A percentile compares a stretch with the other conserved stretches of the same genome.
These are phyloP conservation scores for Penicillium turbatum DNA, from an alignment of 495 filamentous ascomycete species.

Conservation along the genomic window DNA sequence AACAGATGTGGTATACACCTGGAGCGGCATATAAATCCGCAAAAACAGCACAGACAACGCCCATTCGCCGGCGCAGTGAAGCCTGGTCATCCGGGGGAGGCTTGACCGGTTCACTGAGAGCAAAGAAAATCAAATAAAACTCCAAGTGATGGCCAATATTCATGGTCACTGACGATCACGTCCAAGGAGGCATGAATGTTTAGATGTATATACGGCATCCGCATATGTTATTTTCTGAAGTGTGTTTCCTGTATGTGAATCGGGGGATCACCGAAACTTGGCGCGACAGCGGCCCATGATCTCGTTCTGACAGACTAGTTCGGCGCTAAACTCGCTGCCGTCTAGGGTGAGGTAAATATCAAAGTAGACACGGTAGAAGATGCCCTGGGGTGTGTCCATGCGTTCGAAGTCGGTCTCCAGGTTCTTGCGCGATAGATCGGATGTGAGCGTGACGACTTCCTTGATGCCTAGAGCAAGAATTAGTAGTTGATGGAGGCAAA, in stretches of 20 bases:
- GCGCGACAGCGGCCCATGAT: constrained; percentile 96
- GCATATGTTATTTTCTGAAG: constrained; percentile 8
- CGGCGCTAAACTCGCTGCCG: constrained; percentile 95
- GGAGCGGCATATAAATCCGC: constrained; percentile 8
- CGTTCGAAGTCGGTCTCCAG: constrained; percentile 98
- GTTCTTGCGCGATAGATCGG: constrained; percentile 94
- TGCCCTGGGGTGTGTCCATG: constrained; percentile 98
- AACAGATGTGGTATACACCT: constrained; percentile 9
- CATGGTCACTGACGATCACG: neutral
- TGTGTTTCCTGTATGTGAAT: constrained; percentile 1
- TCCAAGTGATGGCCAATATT: neutral
- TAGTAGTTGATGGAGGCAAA: neutral
- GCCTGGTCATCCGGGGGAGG: neutral
- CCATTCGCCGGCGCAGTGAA: constrained; percentile 24
- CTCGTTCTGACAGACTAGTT: constrained; percentile 96
- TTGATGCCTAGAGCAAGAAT: constrained; percentile 72
- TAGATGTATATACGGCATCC: constrained; percentile 4
- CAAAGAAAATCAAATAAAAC: constrained; percentile 1
- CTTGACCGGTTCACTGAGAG: neutral
- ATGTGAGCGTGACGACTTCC: constrained; percentile 96
- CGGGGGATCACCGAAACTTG: constrained; percentile 56
- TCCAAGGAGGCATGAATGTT: neutral
- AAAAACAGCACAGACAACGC: constrained; percentile 21
- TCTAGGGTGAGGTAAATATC: constrained; percentile 92
- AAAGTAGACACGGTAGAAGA: constrained; percentile 86